Conservation (phyloP, 2,329 filamentous ascomycete genomes). For the Botryotinia narcissicola region DNA sequence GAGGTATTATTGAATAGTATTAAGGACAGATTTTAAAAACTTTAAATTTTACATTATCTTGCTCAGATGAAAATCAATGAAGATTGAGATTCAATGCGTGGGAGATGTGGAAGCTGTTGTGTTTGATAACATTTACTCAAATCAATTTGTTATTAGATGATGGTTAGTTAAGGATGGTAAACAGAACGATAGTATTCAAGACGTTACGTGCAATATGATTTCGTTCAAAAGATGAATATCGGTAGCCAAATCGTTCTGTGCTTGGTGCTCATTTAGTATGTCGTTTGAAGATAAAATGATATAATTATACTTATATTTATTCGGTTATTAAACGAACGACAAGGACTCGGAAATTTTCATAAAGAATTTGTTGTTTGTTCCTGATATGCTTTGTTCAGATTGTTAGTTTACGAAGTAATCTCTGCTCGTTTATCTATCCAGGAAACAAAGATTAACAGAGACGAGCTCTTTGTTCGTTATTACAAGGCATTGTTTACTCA, state of each 20-base stretch:
- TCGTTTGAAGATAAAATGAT: not conserved
- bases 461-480: not conserved
- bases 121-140: rapidly evolving
- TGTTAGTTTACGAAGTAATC: not conserved
- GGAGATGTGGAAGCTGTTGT: too few relatives aligned
- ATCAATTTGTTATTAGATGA: not conserved
- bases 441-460: not conserved
- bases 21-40: too few relatives aligned
- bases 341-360: too few relatives aligned
- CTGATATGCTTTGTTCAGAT: not conserved
- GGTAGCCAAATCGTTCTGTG: not conserved
- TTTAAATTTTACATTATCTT: too few relatives aligned
- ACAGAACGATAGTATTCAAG: not conserved
- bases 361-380: not conserved
- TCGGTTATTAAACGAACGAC: not conserved
- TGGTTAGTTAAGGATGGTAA: not conserved
- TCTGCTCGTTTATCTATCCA: not conserved
- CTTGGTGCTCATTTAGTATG: not conserved
- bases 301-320: not conserved
- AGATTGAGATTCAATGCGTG: too few relatives aligned
- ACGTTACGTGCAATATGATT: rapidly evolving
- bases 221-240: not conserved
- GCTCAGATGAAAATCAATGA: too few relatives aligned
- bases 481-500: not conserved
- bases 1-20: too few relatives aligned